Conservation (phyloP, 768 basidiomycete genomes). For the Leccinum rimulosum region DNA sequence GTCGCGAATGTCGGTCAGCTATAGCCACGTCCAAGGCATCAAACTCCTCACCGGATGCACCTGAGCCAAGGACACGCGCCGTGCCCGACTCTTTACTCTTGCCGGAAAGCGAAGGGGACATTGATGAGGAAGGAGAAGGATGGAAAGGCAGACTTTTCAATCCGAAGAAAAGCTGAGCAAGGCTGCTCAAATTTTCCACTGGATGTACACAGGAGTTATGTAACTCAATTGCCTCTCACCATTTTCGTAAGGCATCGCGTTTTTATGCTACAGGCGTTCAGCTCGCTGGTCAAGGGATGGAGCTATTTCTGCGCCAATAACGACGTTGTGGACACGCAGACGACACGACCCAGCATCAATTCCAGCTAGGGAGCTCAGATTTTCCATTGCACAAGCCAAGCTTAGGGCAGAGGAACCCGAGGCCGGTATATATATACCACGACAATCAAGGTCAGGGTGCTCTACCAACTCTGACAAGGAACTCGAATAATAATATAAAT, state of each 20-base stretch:
- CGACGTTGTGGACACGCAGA: background rate
- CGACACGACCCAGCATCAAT: background rate
- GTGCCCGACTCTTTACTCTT: slow-evolving; percentile 80
- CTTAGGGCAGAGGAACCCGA: background rate
- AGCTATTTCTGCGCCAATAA: background rate
- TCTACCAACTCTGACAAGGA: background rate
- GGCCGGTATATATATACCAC: background rate
- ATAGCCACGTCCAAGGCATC: too few relatives aligned
- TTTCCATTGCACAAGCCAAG: background rate
- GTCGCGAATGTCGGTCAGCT: background rate
- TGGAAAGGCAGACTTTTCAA: background rate
- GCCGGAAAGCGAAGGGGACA: slow-evolving; percentile 47
- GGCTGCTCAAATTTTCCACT: slow-evolving; percentile 6
- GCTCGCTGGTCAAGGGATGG: background rate
- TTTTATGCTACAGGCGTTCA: background rate
- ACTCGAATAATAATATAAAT: background rate
- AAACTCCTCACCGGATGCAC: slow-evolving; percentile 68
- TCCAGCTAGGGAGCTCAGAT: background rate
- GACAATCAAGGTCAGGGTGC: background rate
- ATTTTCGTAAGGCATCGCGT: slow-evolving; percentile 9
- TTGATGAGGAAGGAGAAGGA: slow-evolving; percentile 16
- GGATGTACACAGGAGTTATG: slow-evolving; percentile 22
- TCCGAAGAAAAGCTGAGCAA: background rate
- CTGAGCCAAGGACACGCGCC: slow-evolving; percentile 89
- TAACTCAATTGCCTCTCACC: slow-evolving; percentile 10